phyloP scores from a whole-genome alignment of 495 filamentous ascomycete genomes.

The Ramalina intermedia region DNA sequence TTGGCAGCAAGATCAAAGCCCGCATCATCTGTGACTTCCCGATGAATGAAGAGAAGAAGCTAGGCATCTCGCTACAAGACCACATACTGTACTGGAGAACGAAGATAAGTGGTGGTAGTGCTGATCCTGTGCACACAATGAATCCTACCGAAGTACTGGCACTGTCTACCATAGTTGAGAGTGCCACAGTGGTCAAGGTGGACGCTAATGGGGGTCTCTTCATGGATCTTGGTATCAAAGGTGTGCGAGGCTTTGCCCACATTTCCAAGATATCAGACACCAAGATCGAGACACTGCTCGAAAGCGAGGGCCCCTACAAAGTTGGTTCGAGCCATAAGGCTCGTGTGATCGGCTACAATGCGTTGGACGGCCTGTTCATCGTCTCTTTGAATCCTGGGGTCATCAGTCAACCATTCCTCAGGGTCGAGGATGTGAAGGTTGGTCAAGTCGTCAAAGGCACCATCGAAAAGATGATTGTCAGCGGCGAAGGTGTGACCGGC shows the following conservation, averaged over 20 bases:
- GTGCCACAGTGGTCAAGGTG: conserved; percentile 62
- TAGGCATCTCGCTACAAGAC: conserved; percentile 73
- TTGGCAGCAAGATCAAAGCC: conserved; percentile 71
- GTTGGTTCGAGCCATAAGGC: conserved; percentile 62
- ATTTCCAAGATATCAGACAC: conserved; percentile 80
- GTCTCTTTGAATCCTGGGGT: conserved; percentile 68
- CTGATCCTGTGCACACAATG: conserved; percentile 22
- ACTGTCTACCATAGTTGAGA: conserved; percentile 59
- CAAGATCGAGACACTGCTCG: conserved; percentile 66
- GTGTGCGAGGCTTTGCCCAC: conserved; percentile 74
- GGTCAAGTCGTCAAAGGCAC: conserved; percentile 72
- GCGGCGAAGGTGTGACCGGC: conserved; percentile 56
- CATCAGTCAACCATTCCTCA: conserved; percentile 75
- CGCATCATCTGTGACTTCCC: conserved; percentile 80
- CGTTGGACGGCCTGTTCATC: conserved; percentile 73
- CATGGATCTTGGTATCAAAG: conserved; percentile 59
- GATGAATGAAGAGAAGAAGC: conserved; percentile 57
- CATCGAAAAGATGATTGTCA: conserved; percentile 70
- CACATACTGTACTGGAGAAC: conserved; percentile 57
- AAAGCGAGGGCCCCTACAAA: conserved; percentile 62
- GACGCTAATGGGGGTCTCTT: conserved; percentile 67
- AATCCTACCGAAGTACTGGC: conserved; percentile 43
- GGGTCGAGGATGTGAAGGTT: conserved; percentile 73
- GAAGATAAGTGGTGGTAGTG: conserved; percentile 19
- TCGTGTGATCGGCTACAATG: conserved; percentile 72